phyloP scores from a whole-genome alignment of 768 basidiomycete genomes.

The Podaxis rugospora region DNA sequence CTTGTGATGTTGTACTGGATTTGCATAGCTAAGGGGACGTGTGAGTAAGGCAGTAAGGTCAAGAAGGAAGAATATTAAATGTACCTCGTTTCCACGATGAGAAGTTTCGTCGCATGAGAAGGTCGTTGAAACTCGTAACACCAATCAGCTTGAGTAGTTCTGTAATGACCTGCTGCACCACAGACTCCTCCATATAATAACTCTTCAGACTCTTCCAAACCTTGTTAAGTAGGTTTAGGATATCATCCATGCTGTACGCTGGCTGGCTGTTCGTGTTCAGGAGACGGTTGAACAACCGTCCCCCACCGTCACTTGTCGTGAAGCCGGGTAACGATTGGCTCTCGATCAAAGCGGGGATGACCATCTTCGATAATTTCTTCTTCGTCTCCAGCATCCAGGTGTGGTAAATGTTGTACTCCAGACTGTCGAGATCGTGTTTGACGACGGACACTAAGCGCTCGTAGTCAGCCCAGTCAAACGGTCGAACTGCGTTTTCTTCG shows the following conservation, averaged over 20 bases:
- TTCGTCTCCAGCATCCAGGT: slow-evolving; percentile 99
- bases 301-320: slow-evolving; percentile 91
- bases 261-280: slow-evolving; percentile 83
- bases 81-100: slow-evolving; percentile 98
- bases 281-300: slow-evolving; percentile 90
- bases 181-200: slow-evolving; percentile 97
- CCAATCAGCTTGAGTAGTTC: slow-evolving; percentile 95
- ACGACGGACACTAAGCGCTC: slow-evolving; percentile 96
- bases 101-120: slow-evolving; percentile 98
- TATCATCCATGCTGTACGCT: slow-evolving; percentile 98
- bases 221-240: slow-evolving; percentile 93
- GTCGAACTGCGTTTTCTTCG: slow-evolving; percentile 85
- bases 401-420: slow-evolving; percentile 99
- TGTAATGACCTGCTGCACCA: slow-evolving; percentile 91
- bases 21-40: slow-evolving; percentile 79
- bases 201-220: slow-evolving; percentile 98
- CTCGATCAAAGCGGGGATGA: slow-evolving; percentile 97
- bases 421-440: slow-evolving; percentile 95
- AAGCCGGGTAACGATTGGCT: slow-evolving; percentile 97
- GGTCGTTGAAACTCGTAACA: slow-evolving; percentile 96
- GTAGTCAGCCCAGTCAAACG: slow-evolving; percentile 96
- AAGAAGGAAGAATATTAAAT: slow-evolving; percentile 17
- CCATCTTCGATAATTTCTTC: slow-evolving; percentile 94
- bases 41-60: slow-evolving; percentile 3
- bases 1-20: slow-evolving; percentile 99